Conservation (phyloP, 2,329 filamentous ascomycete genomes). For the Pestalotiopsis sp. region DNA sequence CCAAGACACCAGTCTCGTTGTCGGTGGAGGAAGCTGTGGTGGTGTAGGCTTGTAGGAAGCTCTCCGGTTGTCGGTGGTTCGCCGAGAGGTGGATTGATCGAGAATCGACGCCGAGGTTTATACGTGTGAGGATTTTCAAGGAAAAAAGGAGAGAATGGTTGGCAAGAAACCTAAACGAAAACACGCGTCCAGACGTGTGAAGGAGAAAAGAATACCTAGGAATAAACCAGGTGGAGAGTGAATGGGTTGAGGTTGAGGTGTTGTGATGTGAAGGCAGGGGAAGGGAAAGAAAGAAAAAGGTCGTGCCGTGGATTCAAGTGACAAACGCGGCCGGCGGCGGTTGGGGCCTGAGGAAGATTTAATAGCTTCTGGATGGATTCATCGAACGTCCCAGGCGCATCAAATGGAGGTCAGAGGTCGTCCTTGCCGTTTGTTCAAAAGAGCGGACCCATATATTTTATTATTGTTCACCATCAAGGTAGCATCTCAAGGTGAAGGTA, state of each 20-base stretch:
- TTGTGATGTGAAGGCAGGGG: not conserved
- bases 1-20: not conserved
- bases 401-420: not conserved
- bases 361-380: not conserved
- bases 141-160: constrained; percentile 19
- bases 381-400: not conserved
- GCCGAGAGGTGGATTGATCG: constrained; percentile 3
- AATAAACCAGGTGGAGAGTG: constrained; percentile 1
- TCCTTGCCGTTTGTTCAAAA: not conserved
- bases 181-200: constrained; percentile 19
- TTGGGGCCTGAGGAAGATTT: not conserved
- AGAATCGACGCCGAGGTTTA: constrained; percentile 9
- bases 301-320: not conserved
- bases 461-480: not conserved
- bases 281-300: not conserved
- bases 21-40: not conserved
- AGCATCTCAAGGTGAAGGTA: not conserved
- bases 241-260: constrained; percentile 1
- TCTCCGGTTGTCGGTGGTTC: not conserved
- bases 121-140: constrained; percentile 11
- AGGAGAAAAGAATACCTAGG: constrained; percentile 10
- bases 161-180: constrained; percentile 22
- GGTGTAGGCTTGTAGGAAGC: not conserved
- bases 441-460: not conserved
- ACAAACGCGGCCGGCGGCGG: not conserved